Percentiles rank a stretch among this genome's conserved stretches.
Evolutionary conservation across 2,329 filamentous ascomycete species (phyloP).

Genomic region (Claviceps fusiformis): DNA sequence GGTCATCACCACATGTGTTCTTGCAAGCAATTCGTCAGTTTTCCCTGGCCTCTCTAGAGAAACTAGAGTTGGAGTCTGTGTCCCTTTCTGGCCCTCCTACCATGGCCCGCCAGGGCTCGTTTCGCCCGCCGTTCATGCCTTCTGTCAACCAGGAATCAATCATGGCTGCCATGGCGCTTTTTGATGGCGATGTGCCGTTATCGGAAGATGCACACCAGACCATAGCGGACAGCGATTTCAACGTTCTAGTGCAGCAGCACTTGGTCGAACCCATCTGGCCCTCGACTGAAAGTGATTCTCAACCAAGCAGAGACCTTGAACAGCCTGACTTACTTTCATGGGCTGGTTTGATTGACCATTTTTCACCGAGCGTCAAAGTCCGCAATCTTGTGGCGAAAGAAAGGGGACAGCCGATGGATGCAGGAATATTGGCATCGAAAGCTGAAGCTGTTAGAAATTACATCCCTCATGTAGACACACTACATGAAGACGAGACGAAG

Average conservation of each 20-base stretch:
- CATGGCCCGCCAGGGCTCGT: background rate
- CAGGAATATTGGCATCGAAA: background rate
- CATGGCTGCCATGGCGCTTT: background rate
- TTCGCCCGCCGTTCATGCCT: background rate
- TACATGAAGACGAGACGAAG: slow-evolving; percentile 13
- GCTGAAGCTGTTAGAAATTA: background rate
- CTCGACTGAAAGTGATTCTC: background rate
- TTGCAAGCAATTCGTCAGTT: slow-evolving; percentile 35
- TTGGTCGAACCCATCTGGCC: background rate
- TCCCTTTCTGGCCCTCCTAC: slow-evolving; percentile 42
- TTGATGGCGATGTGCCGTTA: background rate
- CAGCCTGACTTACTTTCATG: slow-evolving; percentile 23
- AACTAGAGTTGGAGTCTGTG: slow-evolving; percentile 47
- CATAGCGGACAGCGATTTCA: background rate
- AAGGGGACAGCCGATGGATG: background rate
- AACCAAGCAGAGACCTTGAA: background rate
- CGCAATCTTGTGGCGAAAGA: background rate
- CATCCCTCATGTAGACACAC: slow-evolving; percentile 4
- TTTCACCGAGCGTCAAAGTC: slow-evolving; percentile 24
- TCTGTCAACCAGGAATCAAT: slow-evolving; percentile 8
- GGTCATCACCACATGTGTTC: slow-evolving; percentile 45
- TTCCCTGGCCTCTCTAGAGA: slow-evolving; percentile 31
- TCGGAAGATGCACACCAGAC: background rate
- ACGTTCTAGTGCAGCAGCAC: background rate
- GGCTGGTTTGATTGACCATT: slow-evolving; percentile 28